These are phyloP conservation scores for Pelargonium myrrhifolium DNA, from an alignment of 441 rosid species.

Conservation along the genomic window DNA sequence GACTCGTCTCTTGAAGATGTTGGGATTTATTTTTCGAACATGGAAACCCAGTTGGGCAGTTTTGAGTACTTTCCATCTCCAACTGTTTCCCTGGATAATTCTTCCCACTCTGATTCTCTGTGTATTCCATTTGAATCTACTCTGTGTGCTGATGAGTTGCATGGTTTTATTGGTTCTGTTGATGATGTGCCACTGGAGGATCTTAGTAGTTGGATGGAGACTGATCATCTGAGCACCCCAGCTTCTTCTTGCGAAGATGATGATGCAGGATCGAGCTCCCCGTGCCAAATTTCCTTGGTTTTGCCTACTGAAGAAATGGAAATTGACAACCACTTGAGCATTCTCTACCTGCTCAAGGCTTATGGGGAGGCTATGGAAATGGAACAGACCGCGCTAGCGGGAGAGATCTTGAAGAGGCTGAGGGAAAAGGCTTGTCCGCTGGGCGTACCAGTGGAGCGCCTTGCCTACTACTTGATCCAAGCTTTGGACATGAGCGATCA, in stretches of 20 bases:
- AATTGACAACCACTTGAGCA: slow-evolving; percentile 21
- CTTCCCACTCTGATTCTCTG: slow-evolving; percentile 17
- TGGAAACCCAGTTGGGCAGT: slow-evolving; percentile 14
- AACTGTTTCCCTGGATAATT: slow-evolving; percentile 14
- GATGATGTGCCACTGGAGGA: slow-evolving; percentile 12
- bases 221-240: neutral
- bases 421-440: slow-evolving; percentile 25
- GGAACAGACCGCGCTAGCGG: slow-evolving; percentile 25
- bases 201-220: slow-evolving; percentile 12
- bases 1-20: slow-evolving; percentile 15
- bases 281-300: slow-evolving; percentile 11
- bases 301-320: slow-evolving; percentile 25
- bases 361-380: slow-evolving; percentile 34
- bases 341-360: slow-evolving; percentile 31
- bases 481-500: slow-evolving; percentile 17
- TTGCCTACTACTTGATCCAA: slow-evolving; percentile 27
- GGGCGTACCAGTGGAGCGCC: slow-evolving; percentile 23
- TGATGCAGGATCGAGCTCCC: slow-evolving; percentile 3
- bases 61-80: slow-evolving; percentile 19
- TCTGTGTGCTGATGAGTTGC: neutral
- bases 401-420: slow-evolving; percentile 17
- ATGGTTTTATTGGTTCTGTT: neutral
- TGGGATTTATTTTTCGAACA: slow-evolving; percentile 14
- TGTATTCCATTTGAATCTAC: slow-evolving; percentile 12
- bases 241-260: too few species aligned